These are phyloP conservation scores for Exophiala oligosperma DNA, from an alignment of 2,329 filamentous ascomycete species.

Conservation along the genomic window DNA sequence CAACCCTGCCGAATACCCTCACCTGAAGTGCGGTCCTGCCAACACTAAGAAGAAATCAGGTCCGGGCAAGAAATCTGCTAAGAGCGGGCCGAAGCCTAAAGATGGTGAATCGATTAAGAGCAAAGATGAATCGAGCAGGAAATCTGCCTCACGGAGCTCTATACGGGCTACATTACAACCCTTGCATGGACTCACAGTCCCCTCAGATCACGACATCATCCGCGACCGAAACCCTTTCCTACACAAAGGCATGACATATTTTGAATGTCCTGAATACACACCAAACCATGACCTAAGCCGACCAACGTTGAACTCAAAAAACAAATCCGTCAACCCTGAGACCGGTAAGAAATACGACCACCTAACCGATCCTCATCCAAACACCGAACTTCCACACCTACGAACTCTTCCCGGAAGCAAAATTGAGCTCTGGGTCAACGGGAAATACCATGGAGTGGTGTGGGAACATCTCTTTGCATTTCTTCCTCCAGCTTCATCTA, in stretches of 20 bases:
- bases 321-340: constrained; percentile 62
- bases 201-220: constrained; percentile 66
- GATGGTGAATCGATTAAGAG: constrained; percentile 19
- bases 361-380: constrained; percentile 42
- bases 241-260: constrained; percentile 65
- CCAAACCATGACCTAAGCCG: constrained; percentile 86
- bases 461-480: constrained; percentile 89
- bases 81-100: constrained; percentile 23
- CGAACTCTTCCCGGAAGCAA: constrained; percentile 82
- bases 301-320: constrained; percentile 39
- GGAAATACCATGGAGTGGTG: constrained; percentile 77
- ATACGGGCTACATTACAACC: constrained; percentile 17
- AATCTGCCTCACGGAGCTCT: constrained; percentile 13
- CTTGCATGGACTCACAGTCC: constrained; percentile 7
- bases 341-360: constrained; percentile 29
- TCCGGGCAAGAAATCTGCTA: constrained; percentile 22
- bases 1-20: constrained; percentile 70
- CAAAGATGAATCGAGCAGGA: constrained; percentile 18
- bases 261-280: constrained; percentile 87
- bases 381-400: constrained; percentile 72
- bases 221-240: constrained; percentile 93
- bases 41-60: constrained; percentile 27
- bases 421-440: constrained; percentile 93
- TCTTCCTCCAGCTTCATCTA: constrained; percentile 76
- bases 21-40: constrained; percentile 29